These are phyloP conservation scores for Phyllosticta citriasiana DNA, from an alignment of 2,329 filamentous ascomycete genomes.

Conservation along the genomic window DNA sequence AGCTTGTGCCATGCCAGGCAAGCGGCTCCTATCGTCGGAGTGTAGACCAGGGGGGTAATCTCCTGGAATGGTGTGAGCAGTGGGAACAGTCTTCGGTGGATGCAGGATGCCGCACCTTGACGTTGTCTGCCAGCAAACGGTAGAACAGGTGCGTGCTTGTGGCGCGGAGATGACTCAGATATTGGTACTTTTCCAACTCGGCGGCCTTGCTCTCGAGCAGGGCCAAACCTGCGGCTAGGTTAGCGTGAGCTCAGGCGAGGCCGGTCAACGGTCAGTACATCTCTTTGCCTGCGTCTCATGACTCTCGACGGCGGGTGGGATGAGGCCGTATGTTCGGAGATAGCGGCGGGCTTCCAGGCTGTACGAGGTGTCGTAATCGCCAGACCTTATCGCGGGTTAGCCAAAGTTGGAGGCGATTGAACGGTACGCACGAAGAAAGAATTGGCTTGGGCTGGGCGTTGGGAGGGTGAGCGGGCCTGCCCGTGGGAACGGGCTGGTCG, in stretches of 20 bases:
- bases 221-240: conserved; percentile 48
- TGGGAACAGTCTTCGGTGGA: background rate
- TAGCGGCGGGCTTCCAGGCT: conserved; percentile 39
- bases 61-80: conserved; percentile 43
- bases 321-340: conserved; percentile 43
- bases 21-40: conserved; percentile 86
- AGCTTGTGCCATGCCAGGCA: conserved; percentile 94
- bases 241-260: conserved; percentile 1
- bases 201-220: conserved; percentile 63
- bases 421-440: background rate
- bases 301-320: conserved; percentile 40
- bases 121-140: conserved; percentile 64
- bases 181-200: conserved; percentile 72
- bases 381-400: conserved; percentile 20
- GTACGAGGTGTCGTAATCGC: conserved; percentile 42
- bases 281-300: conserved; percentile 40
- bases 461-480: background rate
- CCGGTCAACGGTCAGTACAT: conserved; percentile 29
- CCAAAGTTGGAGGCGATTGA: background rate
- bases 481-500: background rate
- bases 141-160: conserved; percentile 77
- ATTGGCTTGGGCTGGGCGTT: background rate
- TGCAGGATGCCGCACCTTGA: conserved; percentile 35
- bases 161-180: conserved; percentile 64
- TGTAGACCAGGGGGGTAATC: conserved; percentile 77